Conservation (phyloP, 176 grass and related monocot genomes). For the Carex myosuroides region DNA sequence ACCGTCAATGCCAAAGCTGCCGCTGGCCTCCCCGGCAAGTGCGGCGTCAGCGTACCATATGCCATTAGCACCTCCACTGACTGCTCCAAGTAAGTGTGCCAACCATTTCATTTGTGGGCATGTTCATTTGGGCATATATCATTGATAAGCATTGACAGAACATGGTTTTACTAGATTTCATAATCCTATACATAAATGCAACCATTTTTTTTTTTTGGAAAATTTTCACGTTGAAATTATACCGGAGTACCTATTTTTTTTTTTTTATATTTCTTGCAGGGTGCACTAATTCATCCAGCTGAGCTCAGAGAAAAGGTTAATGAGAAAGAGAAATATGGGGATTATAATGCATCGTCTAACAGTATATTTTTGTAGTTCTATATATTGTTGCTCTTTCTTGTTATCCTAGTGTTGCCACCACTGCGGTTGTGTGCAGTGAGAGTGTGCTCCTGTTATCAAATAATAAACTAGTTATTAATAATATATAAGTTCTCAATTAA, state of each 20-base stretch:
- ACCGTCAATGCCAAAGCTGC: slow-evolving; percentile 19
- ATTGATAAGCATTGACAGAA: no score
- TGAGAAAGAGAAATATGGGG: background rate
- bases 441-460: no score
- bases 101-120: background rate
- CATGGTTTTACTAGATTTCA: no score
- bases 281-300: background rate
- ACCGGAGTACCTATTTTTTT: no score
- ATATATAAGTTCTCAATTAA: no score
- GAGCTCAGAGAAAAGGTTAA: background rate
- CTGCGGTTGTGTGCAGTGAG: no score
- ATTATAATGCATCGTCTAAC: background rate
- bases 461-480: no score
- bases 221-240: no score
- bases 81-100: slow-evolving; percentile 26
- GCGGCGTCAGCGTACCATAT: slow-evolving; percentile 31
- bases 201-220: no score
- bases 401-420: no score
- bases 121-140: background rate
- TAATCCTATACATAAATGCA: no score
- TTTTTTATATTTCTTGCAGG: background rate
- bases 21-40: slow-evolving; percentile 34
- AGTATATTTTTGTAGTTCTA: background rate
- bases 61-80: slow-evolving; percentile 38
- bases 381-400: background rate